These are phyloP conservation scores for Gymnopilus junonius DNA, from an alignment of 768 basidiomycete genomes.

Conservation along the genomic window DNA sequence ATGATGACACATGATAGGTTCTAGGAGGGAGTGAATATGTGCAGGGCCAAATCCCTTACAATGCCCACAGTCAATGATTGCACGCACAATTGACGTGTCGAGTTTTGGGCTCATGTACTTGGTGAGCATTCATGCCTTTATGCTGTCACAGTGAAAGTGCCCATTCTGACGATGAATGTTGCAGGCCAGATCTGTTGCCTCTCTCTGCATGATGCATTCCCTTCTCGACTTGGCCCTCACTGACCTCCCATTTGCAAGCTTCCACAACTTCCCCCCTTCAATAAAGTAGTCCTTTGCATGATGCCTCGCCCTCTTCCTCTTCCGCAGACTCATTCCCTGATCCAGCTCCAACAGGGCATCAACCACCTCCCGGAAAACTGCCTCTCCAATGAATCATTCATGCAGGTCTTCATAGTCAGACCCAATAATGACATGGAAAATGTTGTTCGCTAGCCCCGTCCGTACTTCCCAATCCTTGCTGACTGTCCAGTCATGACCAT, in stretches of 20 bases:
- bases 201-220: conserved; percentile 34
- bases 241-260: conserved; percentile 18
- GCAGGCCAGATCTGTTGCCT: conserved; percentile 27
- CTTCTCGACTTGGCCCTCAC: conserved; percentile 18
- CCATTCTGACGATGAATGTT: conserved; percentile 26
- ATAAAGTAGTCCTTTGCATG: conserved; percentile 28
- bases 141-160: conserved; percentile 38
- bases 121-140: conserved; percentile 35
- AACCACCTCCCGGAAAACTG: conserved; percentile 28
- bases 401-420: too few relatives aligned
- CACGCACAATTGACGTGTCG: conserved; percentile 27
- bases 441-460: conserved; percentile 23
- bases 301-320: conserved; percentile 25
- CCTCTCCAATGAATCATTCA: too few relatives aligned
- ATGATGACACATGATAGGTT: conserved; percentile 39
- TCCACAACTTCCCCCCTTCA: conserved; percentile 33
- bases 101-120: conserved; percentile 29
- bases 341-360: conserved; percentile 27
- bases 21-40: conserved; percentile 36
- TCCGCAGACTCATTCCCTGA: conserved; percentile 8
- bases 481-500: conserved; percentile 37
- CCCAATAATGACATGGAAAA: conserved; percentile 11
- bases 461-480: conserved; percentile 28
- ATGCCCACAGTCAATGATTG: conserved; percentile 26
- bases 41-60: conserved; percentile 35